Evolutionary conservation across 495 filamentous ascomycete genomes (phyloP).

Genomic region (Stereocaulon alpinum): DNA sequence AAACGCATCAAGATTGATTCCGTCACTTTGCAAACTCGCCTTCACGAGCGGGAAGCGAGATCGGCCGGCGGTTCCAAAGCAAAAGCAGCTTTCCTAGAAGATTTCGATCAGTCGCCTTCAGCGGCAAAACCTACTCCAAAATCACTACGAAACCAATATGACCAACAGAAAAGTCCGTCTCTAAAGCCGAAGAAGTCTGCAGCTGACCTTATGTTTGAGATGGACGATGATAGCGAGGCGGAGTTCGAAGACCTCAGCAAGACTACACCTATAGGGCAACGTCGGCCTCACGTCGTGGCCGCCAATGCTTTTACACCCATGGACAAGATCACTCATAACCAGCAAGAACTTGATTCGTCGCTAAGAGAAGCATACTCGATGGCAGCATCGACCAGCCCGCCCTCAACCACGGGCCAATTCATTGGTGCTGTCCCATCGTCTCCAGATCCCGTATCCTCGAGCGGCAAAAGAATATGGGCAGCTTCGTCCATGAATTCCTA

Average conservation of each 20-base stretch:
- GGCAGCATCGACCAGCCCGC: constrained; percentile 18
- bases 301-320: constrained; percentile 4
- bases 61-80: constrained; percentile 34
- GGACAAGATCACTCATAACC: constrained; percentile 11
- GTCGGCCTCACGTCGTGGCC: not conserved
- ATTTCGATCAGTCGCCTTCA: constrained; percentile 42
- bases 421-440: not conserved
- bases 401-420: not conserved
- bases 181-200: constrained; percentile 55
- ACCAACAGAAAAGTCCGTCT: constrained; percentile 41
- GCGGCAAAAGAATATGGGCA: constrained; percentile 46
- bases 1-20: constrained; percentile 48
- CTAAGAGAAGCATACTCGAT: constrained; percentile 28
- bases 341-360: constrained; percentile 20
- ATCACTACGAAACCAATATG: constrained; percentile 36
- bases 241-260: not conserved
- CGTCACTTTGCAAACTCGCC: constrained; percentile 46
- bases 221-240: constrained; percentile 64
- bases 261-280: constrained; percentile 1
- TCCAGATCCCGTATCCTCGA: constrained; percentile 4
- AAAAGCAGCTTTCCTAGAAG: constrained; percentile 47
- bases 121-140: constrained; percentile 42
- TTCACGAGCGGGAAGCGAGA: constrained; percentile 49
- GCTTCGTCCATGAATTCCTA: constrained; percentile 41
- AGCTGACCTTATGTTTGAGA: constrained; percentile 82